These are phyloP conservation scores for Aquanectria penicillioides DNA, from an alignment of 2,329 filamentous ascomycete genomes.

Conservation along the genomic window DNA sequence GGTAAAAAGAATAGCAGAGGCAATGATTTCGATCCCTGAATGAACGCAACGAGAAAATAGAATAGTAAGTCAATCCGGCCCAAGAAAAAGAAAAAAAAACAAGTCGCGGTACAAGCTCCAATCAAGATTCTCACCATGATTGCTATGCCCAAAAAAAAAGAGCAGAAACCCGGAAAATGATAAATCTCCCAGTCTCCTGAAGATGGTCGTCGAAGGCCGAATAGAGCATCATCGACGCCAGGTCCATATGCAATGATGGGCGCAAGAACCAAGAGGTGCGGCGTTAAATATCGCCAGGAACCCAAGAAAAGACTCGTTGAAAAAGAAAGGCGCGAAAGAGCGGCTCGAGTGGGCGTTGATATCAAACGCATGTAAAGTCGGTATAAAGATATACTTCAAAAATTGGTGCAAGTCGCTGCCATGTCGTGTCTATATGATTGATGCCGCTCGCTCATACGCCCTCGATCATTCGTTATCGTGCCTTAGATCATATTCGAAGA, in stretches of 20 bases:
- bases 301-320: conserved; percentile 30
- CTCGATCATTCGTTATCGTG: conserved; percentile 38
- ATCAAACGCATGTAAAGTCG: conserved; percentile 23
- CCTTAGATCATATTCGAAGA: conserved; percentile 39
- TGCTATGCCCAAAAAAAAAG: conserved; percentile 10
- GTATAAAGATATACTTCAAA: conserved; percentile 31
- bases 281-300: conserved; percentile 17
- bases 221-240: conserved; percentile 1
- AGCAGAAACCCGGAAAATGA: not conserved
- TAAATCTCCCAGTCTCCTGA: not conserved
- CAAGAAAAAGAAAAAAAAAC: conserved; percentile 4
- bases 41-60: conserved; percentile 23
- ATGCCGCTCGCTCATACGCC: conserved; percentile 38
- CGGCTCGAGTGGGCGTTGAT: conserved; percentile 30
- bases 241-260: conserved; percentile 14
- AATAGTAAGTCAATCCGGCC: conserved; percentile 7
- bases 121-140: conserved; percentile 17
- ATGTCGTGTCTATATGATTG: conserved; percentile 47
- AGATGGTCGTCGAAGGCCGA: not conserved
- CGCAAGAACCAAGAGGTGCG: conserved; percentile 16
- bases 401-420: conserved; percentile 40
- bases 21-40: conserved; percentile 31
- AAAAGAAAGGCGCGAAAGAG: conserved; percentile 33
- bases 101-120: conserved; percentile 10
- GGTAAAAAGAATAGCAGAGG: conserved; percentile 23